A percentile compares a stretch with the other conserved stretches of the same genome.
Evolutionary conservation across 1,139 yeast genomes (phyloP).

Genomic region (Pichia sp.): DNA sequence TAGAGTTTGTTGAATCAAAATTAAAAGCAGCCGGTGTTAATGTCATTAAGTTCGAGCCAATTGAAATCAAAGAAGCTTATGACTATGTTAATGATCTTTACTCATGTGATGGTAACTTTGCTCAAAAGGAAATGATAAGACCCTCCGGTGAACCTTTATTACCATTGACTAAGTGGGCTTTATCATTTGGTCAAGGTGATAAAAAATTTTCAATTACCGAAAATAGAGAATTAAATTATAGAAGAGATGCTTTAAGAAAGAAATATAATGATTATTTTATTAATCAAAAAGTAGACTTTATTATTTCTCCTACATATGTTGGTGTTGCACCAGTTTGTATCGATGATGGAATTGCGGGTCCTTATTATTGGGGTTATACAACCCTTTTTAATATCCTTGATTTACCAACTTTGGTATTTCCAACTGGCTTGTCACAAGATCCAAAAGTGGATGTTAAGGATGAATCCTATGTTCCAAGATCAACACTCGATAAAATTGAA

Average conservation of each 20-base stretch:
- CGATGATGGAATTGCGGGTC: slow-evolving; percentile 41
- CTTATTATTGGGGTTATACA: slow-evolving; percentile 74
- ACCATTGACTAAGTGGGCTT: slow-evolving; percentile 54
- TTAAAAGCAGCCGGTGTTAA: slow-evolving; percentile 39
- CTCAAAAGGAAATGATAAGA: slow-evolving; percentile 44
- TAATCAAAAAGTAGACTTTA: slow-evolving; percentile 55
- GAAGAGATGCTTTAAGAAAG: slow-evolving; percentile 50
- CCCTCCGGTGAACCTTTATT: slow-evolving; percentile 61
- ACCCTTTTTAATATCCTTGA: slow-evolving; percentile 61
- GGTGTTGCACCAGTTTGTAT: slow-evolving; percentile 60
- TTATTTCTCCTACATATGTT: slow-evolving; percentile 61
- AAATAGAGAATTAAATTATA: slow-evolving; percentile 41
- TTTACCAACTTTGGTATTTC: slow-evolving; percentile 54
- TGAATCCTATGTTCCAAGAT: slow-evolving; percentile 30
- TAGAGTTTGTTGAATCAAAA: slow-evolving; percentile 35
- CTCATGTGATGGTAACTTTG: slow-evolving; percentile 54
- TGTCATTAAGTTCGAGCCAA: slow-evolving; percentile 46
- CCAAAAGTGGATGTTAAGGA: slow-evolving; percentile 28
- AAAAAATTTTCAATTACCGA: slow-evolving; percentile 37
- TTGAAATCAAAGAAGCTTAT: slow-evolving; percentile 42
- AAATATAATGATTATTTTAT: slow-evolving; percentile 48
- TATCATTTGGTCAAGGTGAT: slow-evolving; percentile 54
- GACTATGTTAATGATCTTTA: slow-evolving; percentile 48
- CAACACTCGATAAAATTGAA: slow-evolving; percentile 41
- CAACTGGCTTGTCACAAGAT: slow-evolving; percentile 57